Evolutionary conservation across 23 red algal species (phyloP), one percentile per base, ranked within the genome.

Genomic region (Gracilaria gracilis): DNA sequence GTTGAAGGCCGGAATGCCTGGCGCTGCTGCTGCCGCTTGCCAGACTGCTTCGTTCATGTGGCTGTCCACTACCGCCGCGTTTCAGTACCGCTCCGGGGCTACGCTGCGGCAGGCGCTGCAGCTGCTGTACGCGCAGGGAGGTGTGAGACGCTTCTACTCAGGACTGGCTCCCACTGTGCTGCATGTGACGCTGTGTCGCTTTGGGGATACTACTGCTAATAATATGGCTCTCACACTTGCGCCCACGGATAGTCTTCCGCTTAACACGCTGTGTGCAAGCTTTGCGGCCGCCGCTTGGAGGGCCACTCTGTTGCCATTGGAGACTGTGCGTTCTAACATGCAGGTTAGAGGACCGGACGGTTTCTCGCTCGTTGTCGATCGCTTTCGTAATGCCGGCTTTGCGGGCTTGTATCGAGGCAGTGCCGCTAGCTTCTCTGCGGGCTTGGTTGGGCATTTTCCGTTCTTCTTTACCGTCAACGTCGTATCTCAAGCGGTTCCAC

Each of bases 381-480:
- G 80, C 21, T 59, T 86, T 78, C 65, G 67, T 27, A 78, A 20
- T 5, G 58, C 53, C 24, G 90, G 90, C 14, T 39, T 93, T 21
- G 51, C 51, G 27, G 80, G 80, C 32, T 64, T 93, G 4, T 93
- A 85, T 67, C 48, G 58, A n/a, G 90, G 90, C 1, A 71, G 67
- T n/a, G 71, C 72, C 58, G 90, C 90, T 40, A 79, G 70, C n/a
- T 83, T 79, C 58, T 75, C 79, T 23, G 82, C 80, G 20, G 82
- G 80, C 39, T 37, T 84, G 54, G 53, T 86, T 4, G 79, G 79
- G 34, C 79, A 93, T 31, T 86, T 93, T 35, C 80, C 82, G n/a
- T 93, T 93, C 57, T 93, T 93, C 61, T 85, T 78, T 33, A 93
- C 90, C 2, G 80, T 93, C 51, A 93, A 93, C 36, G n/a, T 72